Percentiles rank a stretch among this genome's conserved stretches.
Conservation (phyloP, 345 rosid species). For the Eucalyptus polybractea region DNA sequence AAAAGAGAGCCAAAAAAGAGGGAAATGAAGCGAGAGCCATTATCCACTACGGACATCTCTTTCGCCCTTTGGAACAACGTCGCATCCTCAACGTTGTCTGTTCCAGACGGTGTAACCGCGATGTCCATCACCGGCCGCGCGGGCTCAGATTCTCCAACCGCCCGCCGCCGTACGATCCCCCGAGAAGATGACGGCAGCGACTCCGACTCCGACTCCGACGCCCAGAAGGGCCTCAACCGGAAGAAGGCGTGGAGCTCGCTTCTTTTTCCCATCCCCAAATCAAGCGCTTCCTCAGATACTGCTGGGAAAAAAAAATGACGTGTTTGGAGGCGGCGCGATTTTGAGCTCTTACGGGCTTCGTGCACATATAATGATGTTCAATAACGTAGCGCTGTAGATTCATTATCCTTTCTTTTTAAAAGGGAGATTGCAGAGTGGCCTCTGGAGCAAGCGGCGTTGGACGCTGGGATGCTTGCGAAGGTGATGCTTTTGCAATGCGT, state of each 20-base stretch:
- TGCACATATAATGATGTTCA: no score
- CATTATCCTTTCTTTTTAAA: no score
- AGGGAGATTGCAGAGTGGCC: no score
- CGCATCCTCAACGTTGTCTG: not conserved
- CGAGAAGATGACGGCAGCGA: not conserved
- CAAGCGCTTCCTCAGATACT: conserved; percentile 9
- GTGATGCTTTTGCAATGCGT: no score
- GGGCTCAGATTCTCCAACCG: conserved; percentile 16
- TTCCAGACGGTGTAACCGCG: conserved; percentile 1
- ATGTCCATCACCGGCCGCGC: conserved; percentile 6
- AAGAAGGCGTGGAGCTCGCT: conserved; percentile 46
- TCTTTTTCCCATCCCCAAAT: conserved; percentile 56
- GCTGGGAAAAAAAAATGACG: not conserved
- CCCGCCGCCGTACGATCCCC: not conserved
- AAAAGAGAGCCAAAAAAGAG: not conserved
- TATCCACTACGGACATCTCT: not conserved
- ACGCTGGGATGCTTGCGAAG: no score
- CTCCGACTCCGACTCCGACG: conserved; percentile 19
- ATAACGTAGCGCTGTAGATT: no score
- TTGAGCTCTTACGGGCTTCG: no score
- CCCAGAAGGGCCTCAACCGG: conserved; percentile 50
- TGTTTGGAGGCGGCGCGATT: no score
- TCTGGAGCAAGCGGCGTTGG: conserved; percentile 31
- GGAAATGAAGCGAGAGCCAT: not conserved
- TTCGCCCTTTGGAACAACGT: not conserved